Evolutionary conservation across 2,329 filamentous ascomycete species (phyloP).

Genomic region (Grosmannia serpens): DNA sequence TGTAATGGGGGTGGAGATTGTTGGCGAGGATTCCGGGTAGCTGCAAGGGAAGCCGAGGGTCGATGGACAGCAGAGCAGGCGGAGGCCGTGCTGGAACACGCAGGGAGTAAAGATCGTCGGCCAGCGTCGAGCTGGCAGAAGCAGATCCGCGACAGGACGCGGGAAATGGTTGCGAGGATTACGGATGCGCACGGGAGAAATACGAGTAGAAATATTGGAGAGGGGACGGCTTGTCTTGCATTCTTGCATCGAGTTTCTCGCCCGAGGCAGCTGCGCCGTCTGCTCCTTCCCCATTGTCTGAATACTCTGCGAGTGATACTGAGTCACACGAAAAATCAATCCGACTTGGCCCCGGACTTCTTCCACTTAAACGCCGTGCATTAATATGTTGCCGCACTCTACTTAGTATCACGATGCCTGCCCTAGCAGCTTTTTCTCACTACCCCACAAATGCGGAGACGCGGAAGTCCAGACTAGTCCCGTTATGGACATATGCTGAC

Average conservation of each 20-base stretch:
- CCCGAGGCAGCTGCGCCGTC: neutral
- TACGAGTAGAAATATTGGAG: neutral
- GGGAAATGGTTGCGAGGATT: too few species aligned
- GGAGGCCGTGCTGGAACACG: neutral
- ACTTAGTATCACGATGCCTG: neutral
- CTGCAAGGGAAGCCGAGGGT: neutral
- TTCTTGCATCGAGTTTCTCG: neutral
- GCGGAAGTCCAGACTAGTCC: neutral
- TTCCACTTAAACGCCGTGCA: neutral
- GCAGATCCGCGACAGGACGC: too few species aligned
- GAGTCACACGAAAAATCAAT: neutral
- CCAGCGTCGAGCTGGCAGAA: neutral
- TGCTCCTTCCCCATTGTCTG: neutral
- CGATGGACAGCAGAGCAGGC: neutral
- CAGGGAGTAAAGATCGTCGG: neutral
- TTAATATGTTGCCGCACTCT: neutral
- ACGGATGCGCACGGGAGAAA: neutral
- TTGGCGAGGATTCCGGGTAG: neutral
- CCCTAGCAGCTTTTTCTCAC: neutral
- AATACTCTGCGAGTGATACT: neutral
- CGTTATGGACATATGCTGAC: neutral
- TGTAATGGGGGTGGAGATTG: neutral
- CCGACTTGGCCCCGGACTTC: neutral
- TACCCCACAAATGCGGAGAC: constrained; percentile 5
- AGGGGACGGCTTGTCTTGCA: neutral